Base-by-base conservation (phyloP, 2,329 filamentous ascomycete species). In the Colletotrichum sp. region DNA sequence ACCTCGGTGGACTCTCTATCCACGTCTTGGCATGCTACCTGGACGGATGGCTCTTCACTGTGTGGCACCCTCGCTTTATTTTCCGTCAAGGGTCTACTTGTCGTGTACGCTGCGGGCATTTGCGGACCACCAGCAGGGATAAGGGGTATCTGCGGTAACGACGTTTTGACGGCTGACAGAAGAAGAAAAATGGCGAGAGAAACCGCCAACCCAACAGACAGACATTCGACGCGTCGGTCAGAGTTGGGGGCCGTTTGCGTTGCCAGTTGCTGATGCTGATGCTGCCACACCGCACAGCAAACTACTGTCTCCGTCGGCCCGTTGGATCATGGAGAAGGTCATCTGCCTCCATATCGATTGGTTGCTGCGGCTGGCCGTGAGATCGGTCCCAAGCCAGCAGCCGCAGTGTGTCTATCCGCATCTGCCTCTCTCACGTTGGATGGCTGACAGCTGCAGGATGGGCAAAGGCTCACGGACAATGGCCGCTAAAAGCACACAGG, bases 111-210 rank as follows among this genome's bases (percentile, higher is more conserved):
- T 36, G 59, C 55, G 63, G 55, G 28, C 64, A 66, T 52, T 26
- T 44, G 63, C 63, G 63, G 60, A 39, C 68, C 57, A 63, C n/a
- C 13, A 28, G 63, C 69, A 76, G 26, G 73, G 73, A 49, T 72
- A 64, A 34, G 30, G 34, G 69, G 73, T 76, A 72, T 72, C 73
- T 76, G 69, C 73, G 63, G 69, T 69, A 76, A 76, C 73, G 63
- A 64, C 73, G 64, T 65, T 67, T 69, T 68, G 55, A 55, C 72
- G 55, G 64, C 69, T 55, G 63, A 70, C 18, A n/a, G 62, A 57
- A 59, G 49, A 72, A 68, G 72, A 12, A 49, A 34, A 72, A 75
- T 75, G 62, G 55, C 73, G 39, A 49, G 55, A 72, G 73, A 24
- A 62, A 39, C 39, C 24, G 57, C 57, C 28, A 60, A 18, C 13